Percentiles rank a stretch among this genome's conserved stretches.
Conservation (phyloP, 345 rosid species). For the Eutrema heterophyllum region DNA sequence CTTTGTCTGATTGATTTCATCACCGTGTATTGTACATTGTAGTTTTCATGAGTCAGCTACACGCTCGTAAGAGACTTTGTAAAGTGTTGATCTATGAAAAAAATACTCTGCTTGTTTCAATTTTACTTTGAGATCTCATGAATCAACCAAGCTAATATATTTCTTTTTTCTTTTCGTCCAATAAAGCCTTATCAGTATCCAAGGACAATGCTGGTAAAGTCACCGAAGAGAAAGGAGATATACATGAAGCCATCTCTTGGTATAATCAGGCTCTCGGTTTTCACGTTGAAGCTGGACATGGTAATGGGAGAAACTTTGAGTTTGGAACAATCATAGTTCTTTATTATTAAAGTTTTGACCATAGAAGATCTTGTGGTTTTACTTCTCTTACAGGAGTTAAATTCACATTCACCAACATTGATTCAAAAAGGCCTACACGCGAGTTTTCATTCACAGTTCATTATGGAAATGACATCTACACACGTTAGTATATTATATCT, state of each 20-base stretch:
- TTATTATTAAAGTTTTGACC: not conserved
- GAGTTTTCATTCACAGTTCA: slow-evolving; percentile 61
- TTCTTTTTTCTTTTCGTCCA: not conserved
- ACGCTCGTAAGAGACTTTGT: not conserved
- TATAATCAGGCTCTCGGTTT: slow-evolving; percentile 77
- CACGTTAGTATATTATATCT: slow-evolving; percentile 43
- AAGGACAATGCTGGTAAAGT: slow-evolving; percentile 44
- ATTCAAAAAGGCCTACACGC: slow-evolving; percentile 40
- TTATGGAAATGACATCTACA: slow-evolving; percentile 60
- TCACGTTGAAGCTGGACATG: slow-evolving; percentile 76
- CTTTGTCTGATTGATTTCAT: not conserved
- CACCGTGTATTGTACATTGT: not conserved
- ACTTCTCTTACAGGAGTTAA: slow-evolving; percentile 58
- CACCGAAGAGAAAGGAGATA: slow-evolving; percentile 41
- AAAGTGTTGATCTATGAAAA: not conserved
- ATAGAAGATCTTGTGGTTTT: slow-evolving; percentile 1
- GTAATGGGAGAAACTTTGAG: slow-evolving; percentile 34
- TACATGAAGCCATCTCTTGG: slow-evolving; percentile 72
- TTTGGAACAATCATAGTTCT: not conserved
- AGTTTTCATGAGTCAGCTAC: not conserved
- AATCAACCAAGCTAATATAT: slow-evolving; percentile 4
- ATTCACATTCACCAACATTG: slow-evolving; percentile 63
- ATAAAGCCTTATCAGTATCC: slow-evolving; percentile 37
- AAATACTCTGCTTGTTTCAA: not conserved
- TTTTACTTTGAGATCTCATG: not conserved